Conservation (phyloP, 768 basidiomycete species). For the Harrya chromipes region DNA sequence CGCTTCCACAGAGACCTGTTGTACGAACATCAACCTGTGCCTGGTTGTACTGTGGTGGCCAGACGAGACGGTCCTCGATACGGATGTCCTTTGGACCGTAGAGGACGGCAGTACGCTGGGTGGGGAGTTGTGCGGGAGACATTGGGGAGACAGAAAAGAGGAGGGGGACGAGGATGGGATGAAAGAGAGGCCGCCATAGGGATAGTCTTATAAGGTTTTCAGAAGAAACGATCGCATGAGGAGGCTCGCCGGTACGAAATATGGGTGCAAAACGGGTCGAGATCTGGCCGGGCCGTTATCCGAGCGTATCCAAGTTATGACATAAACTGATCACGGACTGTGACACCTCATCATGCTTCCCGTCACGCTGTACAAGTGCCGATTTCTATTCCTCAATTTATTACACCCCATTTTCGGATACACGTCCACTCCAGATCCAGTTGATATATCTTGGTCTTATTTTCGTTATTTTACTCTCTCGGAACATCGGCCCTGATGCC, state of each 20-base stretch:
- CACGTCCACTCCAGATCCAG: conserved; percentile 10
- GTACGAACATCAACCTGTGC: conserved; percentile 77
- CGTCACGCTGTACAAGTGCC: conserved; percentile 20
- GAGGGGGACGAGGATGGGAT: conserved; percentile 20
- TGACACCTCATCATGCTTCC: conserved; percentile 18
- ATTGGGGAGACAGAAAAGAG: conserved; percentile 21
- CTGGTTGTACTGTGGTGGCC: conserved; percentile 67
- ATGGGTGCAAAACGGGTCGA: conserved; percentile 23
- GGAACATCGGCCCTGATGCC: conserved; percentile 29
- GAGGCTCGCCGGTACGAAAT: conserved; percentile 27
- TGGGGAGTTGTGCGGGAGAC: conserved; percentile 48
- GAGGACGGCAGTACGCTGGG: conserved; percentile 75
- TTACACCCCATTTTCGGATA: conserved; percentile 22
- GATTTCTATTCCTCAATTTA: conserved; percentile 24
- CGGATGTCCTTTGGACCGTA: conserved; percentile 82
- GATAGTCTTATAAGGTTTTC: conserved; percentile 34
- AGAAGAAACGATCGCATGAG: conserved; percentile 35
- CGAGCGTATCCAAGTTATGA: conserved; percentile 24
- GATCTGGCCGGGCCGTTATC: conserved; percentile 32
- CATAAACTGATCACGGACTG: conserved; percentile 25
- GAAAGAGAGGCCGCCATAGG: conserved; percentile 22
- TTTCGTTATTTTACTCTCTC: conserved; percentile 12
- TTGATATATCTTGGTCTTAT: conserved; percentile 9
- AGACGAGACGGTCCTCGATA: conserved; percentile 67
- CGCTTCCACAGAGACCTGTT: conserved; percentile 91